Evolutionary conservation across 2,329 filamentous ascomycete genomes (phyloP).

Genomic region (Microcera coccophila): DNA sequence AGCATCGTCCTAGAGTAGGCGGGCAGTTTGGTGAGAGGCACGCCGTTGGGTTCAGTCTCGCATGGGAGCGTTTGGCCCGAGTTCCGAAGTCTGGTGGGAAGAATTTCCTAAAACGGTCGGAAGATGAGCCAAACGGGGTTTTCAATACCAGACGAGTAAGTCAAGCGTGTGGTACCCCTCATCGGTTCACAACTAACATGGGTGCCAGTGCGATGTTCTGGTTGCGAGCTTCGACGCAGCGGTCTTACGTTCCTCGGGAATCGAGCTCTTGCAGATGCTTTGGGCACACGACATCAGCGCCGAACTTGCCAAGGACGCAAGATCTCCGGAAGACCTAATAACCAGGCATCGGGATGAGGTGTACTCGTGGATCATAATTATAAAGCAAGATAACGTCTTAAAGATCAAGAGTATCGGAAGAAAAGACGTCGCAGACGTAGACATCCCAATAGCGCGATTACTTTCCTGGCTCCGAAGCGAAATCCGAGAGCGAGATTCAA

Average conservation of each 20-base stretch:
- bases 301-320: conserved; percentile 77
- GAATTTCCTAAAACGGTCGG: conserved; percentile 64
- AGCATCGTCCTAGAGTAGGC: conserved; percentile 69
- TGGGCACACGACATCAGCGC: conserved; percentile 84
- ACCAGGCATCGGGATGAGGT: conserved; percentile 71
- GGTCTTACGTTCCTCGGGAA: conserved; percentile 68
- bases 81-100: conserved; percentile 55
- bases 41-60: conserved; percentile 87
- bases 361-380: conserved; percentile 83
- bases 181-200: conserved; percentile 1
- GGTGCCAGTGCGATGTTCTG: conserved; percentile 72
- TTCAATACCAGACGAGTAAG: conserved; percentile 61
- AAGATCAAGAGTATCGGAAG: conserved; percentile 76
- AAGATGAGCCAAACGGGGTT: conserved; percentile 55
- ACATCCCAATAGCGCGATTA: conserved; percentile 69
- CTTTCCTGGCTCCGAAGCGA: conserved; percentile 77
- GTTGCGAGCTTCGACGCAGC: conserved; percentile 81
- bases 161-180: background rate
- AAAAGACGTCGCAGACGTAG: conserved; percentile 70
- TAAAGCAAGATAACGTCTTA: conserved; percentile 72
- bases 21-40: conserved; percentile 63
- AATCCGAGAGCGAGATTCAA: conserved; percentile 71
- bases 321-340: conserved; percentile 74
- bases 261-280: conserved; percentile 72
- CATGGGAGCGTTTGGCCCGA: conserved; percentile 76